Conservation (phyloP, 495 filamentous ascomycete genomes). For the Lasiosphaeria miniovina region DNA sequence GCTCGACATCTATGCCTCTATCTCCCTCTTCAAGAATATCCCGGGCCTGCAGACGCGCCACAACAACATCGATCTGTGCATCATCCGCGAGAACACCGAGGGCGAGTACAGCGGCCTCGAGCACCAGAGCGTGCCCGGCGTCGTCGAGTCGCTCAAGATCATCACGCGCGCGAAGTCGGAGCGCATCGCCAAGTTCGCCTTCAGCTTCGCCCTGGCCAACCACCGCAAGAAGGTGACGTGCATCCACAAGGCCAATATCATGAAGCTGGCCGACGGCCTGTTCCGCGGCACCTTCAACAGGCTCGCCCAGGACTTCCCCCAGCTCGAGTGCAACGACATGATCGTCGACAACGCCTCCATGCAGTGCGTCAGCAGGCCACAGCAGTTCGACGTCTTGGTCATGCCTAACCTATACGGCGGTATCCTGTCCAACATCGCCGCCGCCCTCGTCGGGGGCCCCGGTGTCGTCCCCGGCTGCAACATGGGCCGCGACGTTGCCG, state of each 20-base stretch:
- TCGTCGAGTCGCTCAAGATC: slow-evolving; percentile 99
- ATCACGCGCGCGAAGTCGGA: slow-evolving; percentile 98
- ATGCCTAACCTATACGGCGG: slow-evolving; percentile 99
- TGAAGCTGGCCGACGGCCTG: slow-evolving; percentile 98
- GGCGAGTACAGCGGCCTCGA: slow-evolving; percentile 98
- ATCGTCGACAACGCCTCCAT: slow-evolving; percentile 99
- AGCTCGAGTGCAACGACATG: slow-evolving; percentile 94
- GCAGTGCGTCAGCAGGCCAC: slow-evolving; percentile 92
- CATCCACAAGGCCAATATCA: slow-evolving; percentile 99
- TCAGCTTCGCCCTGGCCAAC: slow-evolving; percentile 95
- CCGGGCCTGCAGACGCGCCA: slow-evolving; percentile 96
- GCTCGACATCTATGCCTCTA: slow-evolving; percentile 98
- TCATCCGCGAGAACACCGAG: slow-evolving; percentile 99
- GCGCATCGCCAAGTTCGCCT: slow-evolving; percentile 97
- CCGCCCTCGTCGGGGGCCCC: slow-evolving; percentile 95
- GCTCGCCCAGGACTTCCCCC: slow-evolving; percentile 88
- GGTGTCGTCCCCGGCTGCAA: slow-evolving; percentile 98
- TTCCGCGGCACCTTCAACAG: slow-evolving; percentile 96
- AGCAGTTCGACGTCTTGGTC: slow-evolving; percentile 99
- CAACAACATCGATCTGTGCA: slow-evolving; percentile 93
- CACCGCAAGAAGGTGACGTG: slow-evolving; percentile 98
- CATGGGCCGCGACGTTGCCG: slow-evolving; percentile 97
- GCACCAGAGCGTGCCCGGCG: slow-evolving; percentile 94
- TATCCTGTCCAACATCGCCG: slow-evolving; percentile 97
- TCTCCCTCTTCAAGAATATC: slow-evolving; percentile 98